A percentile compares a stretch with the other conserved stretches of the same genome.
Conservation (phyloP, 2,329 filamentous ascomycete species). For the Onygenales sp. region DNA sequence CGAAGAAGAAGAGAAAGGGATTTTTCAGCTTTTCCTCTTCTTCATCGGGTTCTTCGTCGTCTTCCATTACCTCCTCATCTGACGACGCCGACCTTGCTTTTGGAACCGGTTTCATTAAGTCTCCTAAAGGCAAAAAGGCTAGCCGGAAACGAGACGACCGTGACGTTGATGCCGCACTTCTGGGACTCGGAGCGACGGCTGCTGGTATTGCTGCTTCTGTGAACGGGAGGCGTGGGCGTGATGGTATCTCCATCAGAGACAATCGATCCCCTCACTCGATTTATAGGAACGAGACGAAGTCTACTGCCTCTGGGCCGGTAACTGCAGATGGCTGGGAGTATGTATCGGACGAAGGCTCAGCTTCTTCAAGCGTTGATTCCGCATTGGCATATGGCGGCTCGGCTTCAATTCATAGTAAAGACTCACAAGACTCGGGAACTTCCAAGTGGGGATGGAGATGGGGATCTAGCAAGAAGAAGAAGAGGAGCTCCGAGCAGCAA, state of each 20-base stretch:
- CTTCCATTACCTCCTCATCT: conserved; percentile 50
- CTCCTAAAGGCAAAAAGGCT: conserved; percentile 26
- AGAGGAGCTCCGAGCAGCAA: conserved; percentile 20
- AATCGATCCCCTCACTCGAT: conserved; percentile 18
- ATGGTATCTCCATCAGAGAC: conserved; percentile 23
- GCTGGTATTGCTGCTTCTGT: conserved; percentile 35
- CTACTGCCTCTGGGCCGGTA: conserved; percentile 18
- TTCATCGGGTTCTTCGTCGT: conserved; percentile 35
- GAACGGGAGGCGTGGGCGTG: conserved; percentile 25
- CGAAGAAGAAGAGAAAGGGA: conserved; percentile 32
- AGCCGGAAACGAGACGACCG: conserved; percentile 18
- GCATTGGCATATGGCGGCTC: conserved; percentile 53
- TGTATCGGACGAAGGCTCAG: conserved; percentile 42
- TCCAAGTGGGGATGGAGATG: conserved; percentile 54
- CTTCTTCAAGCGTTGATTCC: conserved; percentile 45
- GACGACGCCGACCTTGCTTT: conserved; percentile 61
- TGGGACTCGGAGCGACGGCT: conserved; percentile 40
- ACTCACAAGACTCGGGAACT: conserved; percentile 48
- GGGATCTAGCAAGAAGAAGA: conserved; percentile 36
- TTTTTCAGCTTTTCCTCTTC: conserved; percentile 43
- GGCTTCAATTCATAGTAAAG: conserved; percentile 36
- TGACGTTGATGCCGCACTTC: conserved; percentile 37
- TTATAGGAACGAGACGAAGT: conserved; percentile 9
- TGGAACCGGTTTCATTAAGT: conserved; percentile 44
- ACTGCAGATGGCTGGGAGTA: conserved; percentile 53